Evolutionary conservation across 371 early-diverging fungal genomes (phyloP).

Genomic region (Mucor circinelloides): DNA sequence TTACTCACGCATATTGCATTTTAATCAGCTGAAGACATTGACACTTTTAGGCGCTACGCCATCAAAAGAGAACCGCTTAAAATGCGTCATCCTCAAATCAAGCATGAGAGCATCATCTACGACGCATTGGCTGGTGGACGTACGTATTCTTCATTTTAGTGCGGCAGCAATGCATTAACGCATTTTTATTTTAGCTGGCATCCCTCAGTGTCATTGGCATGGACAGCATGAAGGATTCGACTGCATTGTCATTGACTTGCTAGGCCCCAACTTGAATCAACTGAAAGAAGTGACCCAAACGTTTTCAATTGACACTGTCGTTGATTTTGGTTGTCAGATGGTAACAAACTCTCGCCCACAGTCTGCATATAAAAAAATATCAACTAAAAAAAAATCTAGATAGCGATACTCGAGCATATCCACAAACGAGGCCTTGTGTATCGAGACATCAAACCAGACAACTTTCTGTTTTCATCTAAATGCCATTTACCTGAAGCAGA

Average conservation of each 20-base stretch:
- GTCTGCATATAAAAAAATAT: neutral
- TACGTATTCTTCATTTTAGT: conserved; percentile 22
- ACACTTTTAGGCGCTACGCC: conserved; percentile 47
- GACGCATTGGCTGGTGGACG: conserved; percentile 55
- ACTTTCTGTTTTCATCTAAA: conserved; percentile 78
- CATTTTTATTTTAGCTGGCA: conserved; percentile 56
- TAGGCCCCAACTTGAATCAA: conserved; percentile 94
- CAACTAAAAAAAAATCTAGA: conserved; percentile 49
- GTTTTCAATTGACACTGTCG: conserved; percentile 48
- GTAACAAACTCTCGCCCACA: conserved; percentile 21
- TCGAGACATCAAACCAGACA: conserved; percentile 94
- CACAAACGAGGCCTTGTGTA: conserved; percentile 88
- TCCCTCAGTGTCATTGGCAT: conserved; percentile 88
- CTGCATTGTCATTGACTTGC: conserved; percentile 93
- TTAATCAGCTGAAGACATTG: conserved; percentile 6
- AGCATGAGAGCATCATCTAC: conserved; percentile 59
- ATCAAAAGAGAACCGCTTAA: conserved; percentile 56
- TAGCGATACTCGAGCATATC: conserved; percentile 95
- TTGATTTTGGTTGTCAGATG: conserved; percentile 55
- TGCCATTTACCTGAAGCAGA: conserved; percentile 38
- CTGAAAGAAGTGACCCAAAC: conserved; percentile 55
- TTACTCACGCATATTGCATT: too few relatives aligned
- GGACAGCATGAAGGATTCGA: conserved; percentile 91
- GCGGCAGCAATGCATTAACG: neutral
- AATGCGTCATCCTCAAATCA: conserved; percentile 50